Base-by-base conservation (phyloP, 1,284 basidiomycete genomes). In the Wolfiporia cocos region DNA sequence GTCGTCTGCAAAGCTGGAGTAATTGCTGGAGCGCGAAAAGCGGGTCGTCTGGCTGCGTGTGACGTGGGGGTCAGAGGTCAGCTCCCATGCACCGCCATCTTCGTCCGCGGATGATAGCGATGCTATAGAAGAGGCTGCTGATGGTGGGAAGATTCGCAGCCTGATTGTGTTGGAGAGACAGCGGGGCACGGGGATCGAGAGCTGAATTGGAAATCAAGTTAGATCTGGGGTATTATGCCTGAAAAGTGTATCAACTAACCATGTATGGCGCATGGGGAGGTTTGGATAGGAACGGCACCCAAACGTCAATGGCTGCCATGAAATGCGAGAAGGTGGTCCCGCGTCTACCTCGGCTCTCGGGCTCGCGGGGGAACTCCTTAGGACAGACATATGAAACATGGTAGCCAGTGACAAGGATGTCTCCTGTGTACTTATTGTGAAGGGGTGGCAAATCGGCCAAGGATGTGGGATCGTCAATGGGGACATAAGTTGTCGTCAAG, bases 81-180 rank as follows among this genome's bases (percentile, higher is more conserved):
- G 68, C 48, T 86, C 85, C 86, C 86, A 89, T 28, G 76, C 62
- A 22, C 69, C 69, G 1, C 63, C 64, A 36, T 83, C 81, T 41
- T 85, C 81, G 42, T 86, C 85, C 5, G 74, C 67, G 7, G 86
- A 87, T 14, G 85, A 86, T 32, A 86, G 63, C 0, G 85, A 87
- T 17, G 82, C 82, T 49, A 79, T 68, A 1, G 84, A 87, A 2
- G 79, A 65, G 7, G 81, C 73, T 14, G 73, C 60, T 35, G 64
- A 65, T 2, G 67, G 81, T 24, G 83, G 73, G 50, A 83, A 81
- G 56, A 89, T 83, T 41, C 78, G 75, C 15, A 89, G 65, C 55
- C 74, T 81, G 52, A 89, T 74, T 44, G 75, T 71, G 51, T 89
- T 89, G 41, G 81, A 81, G 19, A 89, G 65, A 53, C 86, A 89